Evolutionary conservation across 495 filamentous ascomycete species (phyloP).

Genomic region (Tricharina praecox): DNA sequence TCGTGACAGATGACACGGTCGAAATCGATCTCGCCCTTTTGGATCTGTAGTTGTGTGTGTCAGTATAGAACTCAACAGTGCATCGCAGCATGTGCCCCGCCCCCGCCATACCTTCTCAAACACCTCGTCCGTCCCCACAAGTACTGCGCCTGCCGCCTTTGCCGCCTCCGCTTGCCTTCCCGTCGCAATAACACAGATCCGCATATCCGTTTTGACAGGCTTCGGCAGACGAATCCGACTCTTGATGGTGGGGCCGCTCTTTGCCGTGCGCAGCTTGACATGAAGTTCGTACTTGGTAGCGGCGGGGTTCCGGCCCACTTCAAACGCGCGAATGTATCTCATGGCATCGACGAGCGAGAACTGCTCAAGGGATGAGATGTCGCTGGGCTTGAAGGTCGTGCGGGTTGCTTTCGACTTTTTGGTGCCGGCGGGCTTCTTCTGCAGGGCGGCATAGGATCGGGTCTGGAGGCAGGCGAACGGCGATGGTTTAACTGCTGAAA

Average conservation of each 20-base stretch:
- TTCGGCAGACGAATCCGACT: constrained; percentile 78
- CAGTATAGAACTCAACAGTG: no score
- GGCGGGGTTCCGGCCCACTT: constrained; percentile 65
- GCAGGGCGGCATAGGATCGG: constrained; percentile 9
- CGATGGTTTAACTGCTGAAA: neutral
- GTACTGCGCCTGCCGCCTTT: constrained; percentile 51
- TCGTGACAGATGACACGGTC: constrained; percentile 77
- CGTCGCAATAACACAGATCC: constrained; percentile 26
- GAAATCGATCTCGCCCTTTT: constrained; percentile 48
- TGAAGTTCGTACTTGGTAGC: constrained; percentile 72
- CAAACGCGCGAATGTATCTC: constrained; percentile 81
- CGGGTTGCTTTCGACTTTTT: constrained; percentile 49
- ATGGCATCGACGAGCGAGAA: constrained; percentile 83
- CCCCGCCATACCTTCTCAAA: constrained; percentile 42
- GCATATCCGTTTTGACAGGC: constrained; percentile 38
- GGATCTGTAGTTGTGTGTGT: constrained; percentile 21
- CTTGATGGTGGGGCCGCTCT: constrained; percentile 70
- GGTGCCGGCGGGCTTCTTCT: constrained; percentile 31
- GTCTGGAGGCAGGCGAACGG: constrained; percentile 1
- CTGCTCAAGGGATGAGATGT: constrained; percentile 45
- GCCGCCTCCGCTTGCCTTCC: constrained; percentile 37
- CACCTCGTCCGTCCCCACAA: constrained; percentile 70
- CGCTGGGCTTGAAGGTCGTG: constrained; percentile 43
- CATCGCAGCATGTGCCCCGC: no score
- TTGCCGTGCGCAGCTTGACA: constrained; percentile 57